Conservation (phyloP, 2,329 filamentous ascomycete species). For the Dothiorella sarmentorum region DNA sequence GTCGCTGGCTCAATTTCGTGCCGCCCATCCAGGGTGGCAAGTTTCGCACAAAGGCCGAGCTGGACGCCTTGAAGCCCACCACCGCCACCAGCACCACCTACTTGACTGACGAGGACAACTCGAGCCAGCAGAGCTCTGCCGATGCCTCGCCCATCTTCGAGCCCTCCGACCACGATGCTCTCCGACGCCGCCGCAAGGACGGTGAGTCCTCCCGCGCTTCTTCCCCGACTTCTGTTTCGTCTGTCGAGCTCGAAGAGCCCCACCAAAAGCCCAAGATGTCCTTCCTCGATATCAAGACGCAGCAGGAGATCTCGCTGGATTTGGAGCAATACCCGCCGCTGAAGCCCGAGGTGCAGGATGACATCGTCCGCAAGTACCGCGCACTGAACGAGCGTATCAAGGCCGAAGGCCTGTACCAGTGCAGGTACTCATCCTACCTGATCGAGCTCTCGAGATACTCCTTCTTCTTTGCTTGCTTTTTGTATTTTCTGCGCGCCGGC, state of each 20-base stretch:
- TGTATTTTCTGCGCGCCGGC: constrained; percentile 45
- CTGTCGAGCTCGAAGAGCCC: constrained; percentile 41
- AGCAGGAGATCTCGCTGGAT: constrained; percentile 72
- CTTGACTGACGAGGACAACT: constrained; percentile 36
- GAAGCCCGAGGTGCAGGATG: constrained; percentile 68
- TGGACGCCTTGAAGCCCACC: constrained; percentile 13
- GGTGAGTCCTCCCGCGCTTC: constrained; percentile 39
- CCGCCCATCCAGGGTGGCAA: constrained; percentile 88
- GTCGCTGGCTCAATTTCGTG: constrained; percentile 80
- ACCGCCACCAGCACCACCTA: neutral
- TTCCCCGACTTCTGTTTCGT: constrained; percentile 61
- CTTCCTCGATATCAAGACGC: constrained; percentile 70
- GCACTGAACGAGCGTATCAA: constrained; percentile 67
- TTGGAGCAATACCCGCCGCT: constrained; percentile 75
- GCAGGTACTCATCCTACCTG: constrained; percentile 77
- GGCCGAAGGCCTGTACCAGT: constrained; percentile 74
- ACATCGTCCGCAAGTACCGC: constrained; percentile 79
- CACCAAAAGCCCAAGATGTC: constrained; percentile 47
- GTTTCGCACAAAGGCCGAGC: constrained; percentile 57
- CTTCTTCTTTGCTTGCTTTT: constrained; percentile 60
- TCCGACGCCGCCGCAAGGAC: constrained; percentile 38
- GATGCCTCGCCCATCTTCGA: constrained; percentile 60
- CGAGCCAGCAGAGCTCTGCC: constrained; percentile 49
- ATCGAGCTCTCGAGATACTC: constrained; percentile 71
- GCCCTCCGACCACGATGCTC: constrained; percentile 34